These are phyloP conservation scores for Ustilago curta DNA, from an alignment of 1,284 basidiomycete genomes.

Conservation along the genomic window DNA sequence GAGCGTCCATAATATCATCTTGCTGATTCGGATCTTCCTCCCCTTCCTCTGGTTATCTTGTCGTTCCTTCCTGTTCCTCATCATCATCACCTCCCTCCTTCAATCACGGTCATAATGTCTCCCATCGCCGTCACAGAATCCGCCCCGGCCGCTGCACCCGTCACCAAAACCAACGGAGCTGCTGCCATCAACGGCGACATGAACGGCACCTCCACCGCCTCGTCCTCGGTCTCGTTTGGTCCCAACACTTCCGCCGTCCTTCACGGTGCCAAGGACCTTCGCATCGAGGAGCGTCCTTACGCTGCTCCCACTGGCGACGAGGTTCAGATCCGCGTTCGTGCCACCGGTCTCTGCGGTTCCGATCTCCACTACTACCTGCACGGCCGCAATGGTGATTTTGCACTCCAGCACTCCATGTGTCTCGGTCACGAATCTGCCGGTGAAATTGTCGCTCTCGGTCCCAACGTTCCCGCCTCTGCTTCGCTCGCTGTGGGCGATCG, in stretches of 20 bases:
- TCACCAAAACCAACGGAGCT: constrained; percentile 21
- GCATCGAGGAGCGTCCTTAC: constrained; percentile 76
- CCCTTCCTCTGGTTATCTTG: background rate
- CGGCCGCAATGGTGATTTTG: constrained; percentile 88
- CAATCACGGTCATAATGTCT: constrained; percentile 18
- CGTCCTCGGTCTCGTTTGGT: constrained; percentile 14
- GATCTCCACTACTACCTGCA: constrained; percentile 64
- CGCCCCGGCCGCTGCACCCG: constrained; percentile 8
- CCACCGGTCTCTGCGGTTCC: constrained; percentile 87
- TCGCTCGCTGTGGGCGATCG: constrained; percentile 81
- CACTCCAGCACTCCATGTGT: constrained; percentile 79
- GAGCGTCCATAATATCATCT: constrained; percentile 9
- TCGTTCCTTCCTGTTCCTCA: background rate
- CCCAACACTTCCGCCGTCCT: constrained; percentile 66
- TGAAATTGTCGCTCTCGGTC: constrained; percentile 76
- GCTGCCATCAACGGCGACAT: constrained; percentile 19
- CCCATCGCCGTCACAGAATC: constrained; percentile 41
- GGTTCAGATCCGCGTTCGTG: constrained; percentile 79
- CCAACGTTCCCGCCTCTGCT: constrained; percentile 72
- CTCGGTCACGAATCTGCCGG: constrained; percentile 93
- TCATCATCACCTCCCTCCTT: background rate
- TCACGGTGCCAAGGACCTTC: constrained; percentile 72
- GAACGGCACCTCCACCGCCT: constrained; percentile 21
- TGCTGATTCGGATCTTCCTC: background rate
- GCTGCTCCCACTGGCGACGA: constrained; percentile 76